Evolutionary conservation across 495 filamentous ascomycete genomes (phyloP).

Genomic region (Aspergillus steynii): DNA sequence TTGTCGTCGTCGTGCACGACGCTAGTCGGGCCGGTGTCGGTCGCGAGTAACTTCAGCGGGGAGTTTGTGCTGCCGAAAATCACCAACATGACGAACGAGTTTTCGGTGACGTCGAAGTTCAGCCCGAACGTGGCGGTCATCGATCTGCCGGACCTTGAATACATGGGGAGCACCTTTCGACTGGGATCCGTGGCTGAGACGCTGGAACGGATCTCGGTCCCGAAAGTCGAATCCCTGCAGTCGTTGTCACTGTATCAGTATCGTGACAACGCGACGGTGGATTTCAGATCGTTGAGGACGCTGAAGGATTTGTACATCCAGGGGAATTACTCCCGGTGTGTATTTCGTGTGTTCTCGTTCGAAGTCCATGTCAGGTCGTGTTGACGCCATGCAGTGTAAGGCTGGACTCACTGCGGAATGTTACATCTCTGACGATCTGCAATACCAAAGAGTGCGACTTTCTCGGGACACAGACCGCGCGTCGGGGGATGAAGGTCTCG

Average conservation of each 20-base stretch:
- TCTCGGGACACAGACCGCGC: background rate
- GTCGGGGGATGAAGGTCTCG: background rate
- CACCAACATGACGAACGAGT: background rate
- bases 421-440: background rate
- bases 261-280: background rate
- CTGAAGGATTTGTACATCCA: background rate
- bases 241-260: background rate
- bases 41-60: background rate
- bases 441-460: background rate
- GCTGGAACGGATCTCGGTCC: background rate
- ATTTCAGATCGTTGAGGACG: background rate
- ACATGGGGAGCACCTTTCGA: background rate
- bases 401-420: background rate
- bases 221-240: background rate
- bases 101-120: too few relatives aligned
- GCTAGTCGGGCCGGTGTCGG: background rate
- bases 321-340: background rate
- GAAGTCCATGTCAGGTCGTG: too few relatives aligned
- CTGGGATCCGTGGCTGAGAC: background rate
- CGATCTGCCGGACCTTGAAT: background rate
- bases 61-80: background rate
- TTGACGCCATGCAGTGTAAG: background rate
- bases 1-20: background rate
- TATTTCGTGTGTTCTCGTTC: background rate
- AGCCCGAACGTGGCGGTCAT: background rate